These are phyloP conservation scores for Starmerella stellata DNA, from an alignment of 805 yeast genomes.

Conservation along the genomic window DNA sequence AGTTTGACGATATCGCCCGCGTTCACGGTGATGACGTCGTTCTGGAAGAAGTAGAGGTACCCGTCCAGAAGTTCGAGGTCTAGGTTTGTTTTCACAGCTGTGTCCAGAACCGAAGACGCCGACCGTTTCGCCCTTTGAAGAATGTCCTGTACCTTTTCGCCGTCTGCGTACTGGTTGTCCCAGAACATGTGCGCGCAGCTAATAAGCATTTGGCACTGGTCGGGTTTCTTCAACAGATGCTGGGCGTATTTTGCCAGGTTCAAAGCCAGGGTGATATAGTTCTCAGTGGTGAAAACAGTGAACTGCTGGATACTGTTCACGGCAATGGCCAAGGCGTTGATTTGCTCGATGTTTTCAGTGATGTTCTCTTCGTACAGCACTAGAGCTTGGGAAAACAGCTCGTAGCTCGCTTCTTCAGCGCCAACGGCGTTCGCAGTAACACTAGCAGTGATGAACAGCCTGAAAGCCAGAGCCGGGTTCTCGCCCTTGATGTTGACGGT, in stretches of 20 bases:
- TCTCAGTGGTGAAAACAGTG: conserved; percentile 39
- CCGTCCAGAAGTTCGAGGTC: conserved; percentile 80
- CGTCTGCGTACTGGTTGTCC: conserved; percentile 13
- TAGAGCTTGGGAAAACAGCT: conserved; percentile 75
- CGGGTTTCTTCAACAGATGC: conserved; percentile 73
- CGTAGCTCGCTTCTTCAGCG: conserved; percentile 60
- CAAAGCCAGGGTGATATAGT: conserved; percentile 65
- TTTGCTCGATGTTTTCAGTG: conserved; percentile 37
- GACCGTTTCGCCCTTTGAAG: conserved; percentile 72
- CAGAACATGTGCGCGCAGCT: conserved; percentile 75
- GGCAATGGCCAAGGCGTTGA: conserved; percentile 33
- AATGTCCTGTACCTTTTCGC: conserved; percentile 67
- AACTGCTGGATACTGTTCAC: conserved; percentile 36
- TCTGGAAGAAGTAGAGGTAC: conserved; percentile 68
- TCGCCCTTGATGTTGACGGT: conserved; percentile 30
- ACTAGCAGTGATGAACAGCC: conserved; percentile 46
- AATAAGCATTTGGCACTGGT: conserved; percentile 83
- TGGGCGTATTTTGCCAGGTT: conserved; percentile 78
- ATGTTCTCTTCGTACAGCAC: conserved; percentile 57
- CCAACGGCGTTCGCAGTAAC: conserved; percentile 60
- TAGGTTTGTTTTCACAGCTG: conserved; percentile 50
- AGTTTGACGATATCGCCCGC: conserved; percentile 34
- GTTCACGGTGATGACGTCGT: conserved; percentile 53
- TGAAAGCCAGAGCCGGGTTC: conserved; percentile 23
- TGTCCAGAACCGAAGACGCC: conserved; percentile 88